phyloP scores from a whole-genome alignment of 345 rosid species.

The Citrus mangshanensis region DNA sequence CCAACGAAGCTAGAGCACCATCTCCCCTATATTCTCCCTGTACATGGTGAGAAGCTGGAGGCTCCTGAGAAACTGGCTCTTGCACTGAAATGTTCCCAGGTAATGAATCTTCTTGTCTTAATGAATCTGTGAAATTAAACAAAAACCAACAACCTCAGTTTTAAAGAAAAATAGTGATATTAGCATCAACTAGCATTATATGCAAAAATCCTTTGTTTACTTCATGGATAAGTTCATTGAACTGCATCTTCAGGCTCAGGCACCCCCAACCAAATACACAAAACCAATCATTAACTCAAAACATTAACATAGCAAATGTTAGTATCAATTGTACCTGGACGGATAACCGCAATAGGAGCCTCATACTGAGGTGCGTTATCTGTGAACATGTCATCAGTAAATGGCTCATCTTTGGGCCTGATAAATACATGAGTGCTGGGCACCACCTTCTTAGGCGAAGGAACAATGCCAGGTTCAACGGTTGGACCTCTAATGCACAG shows the following conservation, averaged over 20 bases:
- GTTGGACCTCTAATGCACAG: constrained; percentile 27
- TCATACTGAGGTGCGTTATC: constrained; percentile 35
- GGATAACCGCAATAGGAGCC: constrained; percentile 46
- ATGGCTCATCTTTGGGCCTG: constrained; percentile 58
- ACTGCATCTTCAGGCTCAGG: neutral
- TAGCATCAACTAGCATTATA: neutral
- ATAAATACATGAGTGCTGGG: constrained; percentile 21
- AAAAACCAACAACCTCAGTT: constrained; percentile 7
- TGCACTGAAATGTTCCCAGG: constrained; percentile 22
- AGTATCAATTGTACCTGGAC: constrained; percentile 39
- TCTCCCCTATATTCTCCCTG: constrained; percentile 22
- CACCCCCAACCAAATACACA: neutral
- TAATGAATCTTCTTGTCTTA: constrained; percentile 20
- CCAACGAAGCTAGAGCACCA: constrained; percentile 20
- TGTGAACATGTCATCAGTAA: constrained; percentile 36
- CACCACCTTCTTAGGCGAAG: constrained; percentile 11
- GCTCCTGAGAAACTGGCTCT: constrained; percentile 28
- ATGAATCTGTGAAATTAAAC: constrained; percentile 29
- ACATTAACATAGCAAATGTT: neutral
- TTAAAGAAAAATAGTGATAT: neutral
- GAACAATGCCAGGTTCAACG: constrained; percentile 10
- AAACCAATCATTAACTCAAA: neutral
- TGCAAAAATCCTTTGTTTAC: neutral
- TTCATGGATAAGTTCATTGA: neutral
- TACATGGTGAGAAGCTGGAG: constrained; percentile 18